Evolutionary conservation across 805 yeast genomes (phyloP).

Genomic region (Metschnikowia shivogae): DNA sequence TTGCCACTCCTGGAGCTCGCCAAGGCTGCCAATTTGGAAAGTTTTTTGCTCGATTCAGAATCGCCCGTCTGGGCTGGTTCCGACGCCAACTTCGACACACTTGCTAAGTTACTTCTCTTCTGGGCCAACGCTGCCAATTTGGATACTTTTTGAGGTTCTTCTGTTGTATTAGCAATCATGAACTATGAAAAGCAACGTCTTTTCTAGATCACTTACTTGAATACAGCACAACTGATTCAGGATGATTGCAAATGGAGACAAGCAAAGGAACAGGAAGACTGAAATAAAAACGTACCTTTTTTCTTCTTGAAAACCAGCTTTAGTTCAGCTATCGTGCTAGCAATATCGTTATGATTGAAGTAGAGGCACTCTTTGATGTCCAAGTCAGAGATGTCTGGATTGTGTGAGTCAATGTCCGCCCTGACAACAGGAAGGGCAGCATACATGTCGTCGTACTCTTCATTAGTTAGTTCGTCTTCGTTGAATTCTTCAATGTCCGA

Average conservation of each 20-base stretch:
- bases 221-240: conserved; percentile 5
- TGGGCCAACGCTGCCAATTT: conserved; percentile 13
- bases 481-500: conserved; percentile 32
- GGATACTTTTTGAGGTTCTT: conserved; percentile 15
- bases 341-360: conserved; percentile 54
- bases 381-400: conserved; percentile 42
- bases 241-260: not conserved
- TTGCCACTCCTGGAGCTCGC: not conserved
- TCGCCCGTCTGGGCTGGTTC: not conserved
- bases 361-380: conserved; percentile 57
- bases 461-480: conserved; percentile 36
- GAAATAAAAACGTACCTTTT: conserved; percentile 41
- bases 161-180: conserved; percentile 18
- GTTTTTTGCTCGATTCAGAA: not conserved
- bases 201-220: conserved; percentile 5
- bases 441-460: conserved; percentile 42
- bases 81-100: conserved; percentile 3
- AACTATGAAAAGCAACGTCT: conserved; percentile 6
- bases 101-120: not conserved
- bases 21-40: conserved; percentile 3
- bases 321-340: conserved; percentile 47
- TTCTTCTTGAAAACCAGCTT: conserved; percentile 29
- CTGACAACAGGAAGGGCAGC: conserved; percentile 42
- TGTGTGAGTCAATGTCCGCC: conserved; percentile 33
- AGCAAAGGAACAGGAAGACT: not conserved